A percentile compares a stretch with the other conserved stretches of the same genome.
These are phyloP conservation scores for Effrenium voratum DNA, from an alignment of 73 alveolate species.

Conservation along the genomic window DNA sequence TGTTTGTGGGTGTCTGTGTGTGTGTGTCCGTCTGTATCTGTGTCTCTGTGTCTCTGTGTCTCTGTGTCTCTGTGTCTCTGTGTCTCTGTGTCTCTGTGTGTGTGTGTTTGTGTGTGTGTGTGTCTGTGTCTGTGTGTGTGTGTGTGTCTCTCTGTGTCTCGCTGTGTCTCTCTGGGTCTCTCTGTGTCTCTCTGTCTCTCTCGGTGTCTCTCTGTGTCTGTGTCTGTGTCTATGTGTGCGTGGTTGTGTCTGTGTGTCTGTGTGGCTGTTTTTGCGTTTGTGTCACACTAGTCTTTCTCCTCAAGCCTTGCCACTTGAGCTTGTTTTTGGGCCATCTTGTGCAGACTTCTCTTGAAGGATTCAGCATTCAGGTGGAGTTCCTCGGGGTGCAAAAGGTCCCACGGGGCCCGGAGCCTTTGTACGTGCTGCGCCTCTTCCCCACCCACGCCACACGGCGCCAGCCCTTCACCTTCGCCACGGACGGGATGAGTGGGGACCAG, in stretches of 20 bases:
- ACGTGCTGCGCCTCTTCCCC: conserved; percentile 38
- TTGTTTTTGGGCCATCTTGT: too few relatives aligned
- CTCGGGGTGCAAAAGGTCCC: conserved; percentile 19
- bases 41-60: background rate
- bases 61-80: background rate
- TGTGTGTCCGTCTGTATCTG: background rate
- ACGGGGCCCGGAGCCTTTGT: background rate
- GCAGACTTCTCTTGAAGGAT: too few relatives aligned
- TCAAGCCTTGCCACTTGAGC: too few relatives aligned
- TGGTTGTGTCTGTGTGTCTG: background rate
- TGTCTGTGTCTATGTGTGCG: background rate
- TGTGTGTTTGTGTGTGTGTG: too few relatives aligned
- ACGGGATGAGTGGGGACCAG: background rate
- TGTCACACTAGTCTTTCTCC: too few relatives aligned
- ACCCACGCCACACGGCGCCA: conserved; percentile 57
- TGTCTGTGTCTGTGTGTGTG: too few relatives aligned
- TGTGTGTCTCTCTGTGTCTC: background rate
- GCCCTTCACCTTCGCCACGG: conserved; percentile 71
- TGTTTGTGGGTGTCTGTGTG: background rate
- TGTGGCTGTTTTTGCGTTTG: background rate
- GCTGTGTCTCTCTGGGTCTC: background rate
- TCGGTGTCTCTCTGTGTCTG: background rate
- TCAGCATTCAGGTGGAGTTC: conserved; percentile 43
- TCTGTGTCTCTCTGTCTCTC: too few relatives aligned
- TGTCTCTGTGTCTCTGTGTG: too few relatives aligned